Conservation (phyloP, 768 basidiomycete species). For the Strobilomyces confusus region DNA sequence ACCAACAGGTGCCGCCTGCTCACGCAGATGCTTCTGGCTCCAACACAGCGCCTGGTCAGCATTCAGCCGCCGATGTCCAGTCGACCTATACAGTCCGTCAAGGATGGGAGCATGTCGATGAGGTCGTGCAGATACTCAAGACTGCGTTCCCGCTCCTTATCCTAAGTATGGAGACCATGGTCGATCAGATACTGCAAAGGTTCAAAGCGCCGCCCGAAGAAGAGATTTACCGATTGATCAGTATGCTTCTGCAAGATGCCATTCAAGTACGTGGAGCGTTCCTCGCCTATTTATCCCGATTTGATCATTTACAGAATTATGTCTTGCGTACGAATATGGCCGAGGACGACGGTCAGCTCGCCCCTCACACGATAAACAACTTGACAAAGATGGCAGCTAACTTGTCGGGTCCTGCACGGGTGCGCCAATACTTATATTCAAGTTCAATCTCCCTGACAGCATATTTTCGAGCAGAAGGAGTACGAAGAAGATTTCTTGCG, state of each 20-base stretch:
- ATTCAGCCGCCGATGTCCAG: slow-evolving; percentile 20
- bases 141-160: slow-evolving; percentile 94
- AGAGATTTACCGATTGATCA: slow-evolving; percentile 88
- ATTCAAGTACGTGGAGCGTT: slow-evolving; percentile 53
- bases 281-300: not conserved
- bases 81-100: slow-evolving; percentile 46
- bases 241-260: slow-evolving; percentile 83
- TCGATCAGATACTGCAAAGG: slow-evolving; percentile 86
- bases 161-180: slow-evolving; percentile 93
- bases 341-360: slow-evolving; percentile 67
- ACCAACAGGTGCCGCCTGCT: slow-evolving; percentile 16
- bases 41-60: slow-evolving; percentile 10
- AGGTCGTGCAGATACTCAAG: slow-evolving; percentile 89
- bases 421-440: slow-evolving; percentile 29
- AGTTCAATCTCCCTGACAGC: not conserved
- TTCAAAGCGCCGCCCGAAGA: slow-evolving; percentile 91
- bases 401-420: slow-evolving; percentile 54
- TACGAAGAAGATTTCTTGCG: slow-evolving; percentile 89
- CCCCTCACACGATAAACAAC: slow-evolving; percentile 50
- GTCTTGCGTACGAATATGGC: slow-evolving; percentile 58
- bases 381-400: slow-evolving; percentile 59
- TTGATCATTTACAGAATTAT: slow-evolving; percentile 49
- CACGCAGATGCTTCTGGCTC: slow-evolving; percentile 19
- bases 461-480: slow-evolving; percentile 52
- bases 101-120: slow-evolving; percentile 89